Evolutionary conservation across 768 basidiomycete species (phyloP), one percentile per base, ranked within the genome.

Genomic region (Agrocybe pediades): DNA sequence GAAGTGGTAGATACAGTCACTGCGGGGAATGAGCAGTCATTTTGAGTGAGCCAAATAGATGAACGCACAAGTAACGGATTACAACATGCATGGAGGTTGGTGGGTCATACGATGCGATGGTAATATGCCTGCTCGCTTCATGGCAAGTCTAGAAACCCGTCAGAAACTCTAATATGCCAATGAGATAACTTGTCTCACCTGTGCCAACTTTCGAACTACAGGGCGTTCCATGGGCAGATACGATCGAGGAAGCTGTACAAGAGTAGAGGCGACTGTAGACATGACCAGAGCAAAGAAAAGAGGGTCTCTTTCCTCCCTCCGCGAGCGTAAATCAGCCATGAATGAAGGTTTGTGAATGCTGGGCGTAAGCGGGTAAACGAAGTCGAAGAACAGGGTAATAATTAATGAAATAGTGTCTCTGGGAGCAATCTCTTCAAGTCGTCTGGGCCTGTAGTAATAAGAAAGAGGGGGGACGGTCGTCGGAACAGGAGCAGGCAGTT

Each of bases 341-440:
- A 95, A 95, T 1, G 89, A 90, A 23, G 92, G 92, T 65, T 89
- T 90, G 73, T 97, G 95, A 41, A 97, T 74, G 68, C 90, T 93
- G 5, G 94, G 94, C 8, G 91, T 95, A 26, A 96, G 79, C 8
- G 91, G 89, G 69, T 94, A 94, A 44, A 95, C 91, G 66, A 92
- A 96, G 68, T 95, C 94, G 66, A 95, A 96, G 74, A 93, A 97
- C 11, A 95, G 82, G 33, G 87, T 81, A 57, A 95, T 86, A 60
- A 96, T 89, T 54, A 90, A 83, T 36, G 84, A 82, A 44, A 95
- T 86, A 5, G 87, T 88, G 53, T 90, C 87, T 49, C 90, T 79
- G 17, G 90, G 88, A 9, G 92, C 88, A 49, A 95, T 83, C 55
- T 90, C 86, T 64, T 94, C 90, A 42, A 96, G 74, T 27, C 88